Evolutionary conservation across 2,329 filamentous ascomycete genomes (phyloP).

Genomic region (Cercospora sp.): DNA sequence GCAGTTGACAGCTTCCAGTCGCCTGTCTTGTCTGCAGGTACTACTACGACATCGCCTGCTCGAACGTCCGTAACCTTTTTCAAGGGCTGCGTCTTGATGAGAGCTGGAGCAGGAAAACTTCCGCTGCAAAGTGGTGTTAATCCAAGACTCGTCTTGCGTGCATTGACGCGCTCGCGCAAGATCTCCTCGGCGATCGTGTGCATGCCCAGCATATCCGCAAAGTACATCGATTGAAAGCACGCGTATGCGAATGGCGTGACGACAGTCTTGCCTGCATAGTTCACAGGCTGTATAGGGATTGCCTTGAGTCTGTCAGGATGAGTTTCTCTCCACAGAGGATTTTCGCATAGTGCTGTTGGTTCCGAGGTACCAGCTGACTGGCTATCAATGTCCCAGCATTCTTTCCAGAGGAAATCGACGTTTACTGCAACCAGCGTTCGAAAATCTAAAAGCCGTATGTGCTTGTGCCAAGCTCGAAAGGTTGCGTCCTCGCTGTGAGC

Average conservation of each 20-base stretch:
- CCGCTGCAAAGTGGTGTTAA: conserved; percentile 29
- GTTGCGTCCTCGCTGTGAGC: conserved; percentile 47
- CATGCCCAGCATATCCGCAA: conserved; percentile 53
- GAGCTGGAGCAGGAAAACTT: background rate
- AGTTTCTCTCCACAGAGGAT: conserved; percentile 16
- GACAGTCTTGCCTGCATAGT: conserved; percentile 51
- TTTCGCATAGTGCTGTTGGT: background rate
- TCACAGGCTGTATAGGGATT: conserved; percentile 21
- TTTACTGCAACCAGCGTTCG: conserved; percentile 61
- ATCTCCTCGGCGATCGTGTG: conserved; percentile 27
- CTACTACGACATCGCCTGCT: conserved; percentile 53
- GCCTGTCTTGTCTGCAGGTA: conserved; percentile 51
- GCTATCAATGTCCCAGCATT: conserved; percentile 51
- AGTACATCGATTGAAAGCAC: conserved; percentile 65
- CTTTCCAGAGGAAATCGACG: conserved; percentile 64
- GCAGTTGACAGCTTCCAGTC: conserved; percentile 55
- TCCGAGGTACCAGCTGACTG: conserved; percentile 4
- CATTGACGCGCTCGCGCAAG: conserved; percentile 20
- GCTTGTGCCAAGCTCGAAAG: conserved; percentile 58
- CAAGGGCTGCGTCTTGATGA: background rate
- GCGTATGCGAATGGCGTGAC: conserved; percentile 69
- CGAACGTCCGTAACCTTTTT: conserved; percentile 32
- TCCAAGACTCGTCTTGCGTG: conserved; percentile 28
- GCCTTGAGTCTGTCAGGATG: background rate
- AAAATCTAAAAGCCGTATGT: conserved; percentile 56